These are phyloP conservation scores for Ogataea pini DNA, from an alignment of 805 yeast species.

Conservation along the genomic window DNA sequence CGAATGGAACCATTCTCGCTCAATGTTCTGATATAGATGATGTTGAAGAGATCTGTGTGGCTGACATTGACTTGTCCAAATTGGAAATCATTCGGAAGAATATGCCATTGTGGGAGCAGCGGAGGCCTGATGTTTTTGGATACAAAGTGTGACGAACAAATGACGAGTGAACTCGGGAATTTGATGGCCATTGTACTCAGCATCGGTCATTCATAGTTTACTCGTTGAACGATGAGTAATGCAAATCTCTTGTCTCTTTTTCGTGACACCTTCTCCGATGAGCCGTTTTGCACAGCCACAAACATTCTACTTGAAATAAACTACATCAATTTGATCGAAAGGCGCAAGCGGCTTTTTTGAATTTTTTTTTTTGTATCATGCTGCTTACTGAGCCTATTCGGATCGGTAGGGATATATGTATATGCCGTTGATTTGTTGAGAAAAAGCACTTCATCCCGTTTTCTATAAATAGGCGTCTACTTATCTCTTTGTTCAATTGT, in stretches of 20 bases:
- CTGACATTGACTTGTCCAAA: constrained; percentile 61
- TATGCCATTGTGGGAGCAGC: constrained; percentile 79
- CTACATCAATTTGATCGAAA: not conserved
- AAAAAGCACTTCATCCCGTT: not conserved
- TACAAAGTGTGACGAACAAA: constrained; percentile 36
- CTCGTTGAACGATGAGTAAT: too few species aligned
- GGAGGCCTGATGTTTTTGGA: constrained; percentile 64
- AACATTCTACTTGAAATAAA: not conserved
- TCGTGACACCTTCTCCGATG: too few species aligned
- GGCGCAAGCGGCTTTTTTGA: constrained; percentile 5
- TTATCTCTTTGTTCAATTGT: not conserved
- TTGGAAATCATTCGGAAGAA: constrained; percentile 55
- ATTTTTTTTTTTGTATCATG: not conserved
- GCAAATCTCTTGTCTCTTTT: too few species aligned
- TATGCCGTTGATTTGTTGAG: not conserved
- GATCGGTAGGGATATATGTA: constrained; percentile 4
- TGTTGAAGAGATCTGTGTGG: constrained; percentile 48
- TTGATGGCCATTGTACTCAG: not conserved
- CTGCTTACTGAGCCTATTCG: constrained; percentile 2
- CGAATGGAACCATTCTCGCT: constrained; percentile 82
- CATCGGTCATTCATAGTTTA: not conserved
- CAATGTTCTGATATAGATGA: constrained; percentile 48
- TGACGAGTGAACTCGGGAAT: too few species aligned
- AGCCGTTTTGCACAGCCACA: not conserved
- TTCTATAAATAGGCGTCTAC: not conserved